phyloP scores from a whole-genome alignment of 2,329 filamentous ascomycete genomes.

The Colletotrichum sojae region DNA sequence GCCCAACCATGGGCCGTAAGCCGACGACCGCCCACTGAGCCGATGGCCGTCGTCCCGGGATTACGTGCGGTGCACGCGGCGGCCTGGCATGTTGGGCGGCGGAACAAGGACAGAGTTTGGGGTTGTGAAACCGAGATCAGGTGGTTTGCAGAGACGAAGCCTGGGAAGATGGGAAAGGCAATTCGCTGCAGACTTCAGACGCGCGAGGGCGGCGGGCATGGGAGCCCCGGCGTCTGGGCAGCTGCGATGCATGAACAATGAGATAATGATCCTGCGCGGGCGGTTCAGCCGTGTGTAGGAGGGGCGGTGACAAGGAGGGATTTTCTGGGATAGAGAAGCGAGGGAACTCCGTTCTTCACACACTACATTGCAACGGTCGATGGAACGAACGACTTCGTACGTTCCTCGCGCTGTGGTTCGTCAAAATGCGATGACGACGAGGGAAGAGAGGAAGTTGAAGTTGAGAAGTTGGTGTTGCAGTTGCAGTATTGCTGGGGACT shows the following conservation, averaged over 20 bases:
- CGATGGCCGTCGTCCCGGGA: constrained; percentile 2
- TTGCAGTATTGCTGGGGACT: not conserved
- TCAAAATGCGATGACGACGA: constrained; percentile 24
- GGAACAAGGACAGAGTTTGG: constrained; percentile 34
- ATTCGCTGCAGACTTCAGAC: constrained; percentile 12
- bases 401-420: constrained; percentile 18
- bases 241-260: constrained; percentile 28
- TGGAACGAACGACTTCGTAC: not conserved
- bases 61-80: not conserved
- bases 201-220: constrained; percentile 9
- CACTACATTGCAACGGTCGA: not conserved
- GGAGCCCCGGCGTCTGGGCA: constrained; percentile 11
- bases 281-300: not conserved
- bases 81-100: constrained; percentile 15
- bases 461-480: not conserved
- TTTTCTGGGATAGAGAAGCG: too few species aligned
- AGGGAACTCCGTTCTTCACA: not conserved
- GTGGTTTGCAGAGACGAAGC: constrained; percentile 4
- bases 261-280: constrained; percentile 14
- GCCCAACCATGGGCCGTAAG: too few species aligned
- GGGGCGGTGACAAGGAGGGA: not conserved
- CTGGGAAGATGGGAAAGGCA: constrained; percentile 1
- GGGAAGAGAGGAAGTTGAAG: not conserved
- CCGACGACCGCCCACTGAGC: too few species aligned
- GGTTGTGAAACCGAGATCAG: constrained; percentile 36